Percentiles rank a stretch among this genome's conserved stretches.
These are phyloP conservation scores for Globisporangium spiculum DNA, from an alignment of 352 stramenopile species.

Conservation along the genomic window DNA sequence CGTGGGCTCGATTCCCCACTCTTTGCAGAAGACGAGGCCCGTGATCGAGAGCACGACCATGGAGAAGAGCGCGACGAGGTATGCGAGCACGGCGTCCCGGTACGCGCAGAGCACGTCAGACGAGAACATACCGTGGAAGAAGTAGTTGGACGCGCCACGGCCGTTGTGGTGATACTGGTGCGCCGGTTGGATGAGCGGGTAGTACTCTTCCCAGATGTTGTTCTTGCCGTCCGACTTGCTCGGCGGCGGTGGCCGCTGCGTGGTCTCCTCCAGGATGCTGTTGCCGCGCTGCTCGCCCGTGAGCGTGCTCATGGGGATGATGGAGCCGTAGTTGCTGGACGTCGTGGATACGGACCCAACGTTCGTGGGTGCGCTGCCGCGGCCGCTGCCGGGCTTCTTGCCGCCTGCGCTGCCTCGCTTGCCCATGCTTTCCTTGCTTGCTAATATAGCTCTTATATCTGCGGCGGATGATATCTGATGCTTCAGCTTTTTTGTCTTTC, in stretches of 20 bases:
- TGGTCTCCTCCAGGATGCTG: neutral
- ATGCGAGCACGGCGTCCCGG: conserved; percentile 76
- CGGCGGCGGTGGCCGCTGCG: neutral
- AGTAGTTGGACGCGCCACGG: conserved; percentile 74
- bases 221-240: conserved; percentile 25
- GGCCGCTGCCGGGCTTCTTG: conserved; percentile 23
- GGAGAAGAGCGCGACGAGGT: conserved; percentile 71
- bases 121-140: conserved; percentile 88
- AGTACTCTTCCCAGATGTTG: conserved; percentile 88
- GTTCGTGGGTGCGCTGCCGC: conserved; percentile 20
- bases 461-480: neutral
- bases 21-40: conserved; percentile 80
- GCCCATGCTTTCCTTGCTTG: conserved; percentile 24
- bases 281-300: neutral
- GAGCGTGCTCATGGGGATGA: conserved; percentile 6
- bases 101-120: conserved; percentile 84
- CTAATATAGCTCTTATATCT: neutral
- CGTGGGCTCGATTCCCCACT: conserved; percentile 59
- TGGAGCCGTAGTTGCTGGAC: conserved; percentile 30
- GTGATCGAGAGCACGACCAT: conserved; percentile 81
- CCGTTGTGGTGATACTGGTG: conserved; percentile 81
- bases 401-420: conserved; percentile 35
- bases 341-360: conserved; percentile 10
- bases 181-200: conserved; percentile 80
- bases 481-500: neutral